Conservation (phyloP, 345 rosid genomes). For the Microthlaspi erraticum region DNA sequence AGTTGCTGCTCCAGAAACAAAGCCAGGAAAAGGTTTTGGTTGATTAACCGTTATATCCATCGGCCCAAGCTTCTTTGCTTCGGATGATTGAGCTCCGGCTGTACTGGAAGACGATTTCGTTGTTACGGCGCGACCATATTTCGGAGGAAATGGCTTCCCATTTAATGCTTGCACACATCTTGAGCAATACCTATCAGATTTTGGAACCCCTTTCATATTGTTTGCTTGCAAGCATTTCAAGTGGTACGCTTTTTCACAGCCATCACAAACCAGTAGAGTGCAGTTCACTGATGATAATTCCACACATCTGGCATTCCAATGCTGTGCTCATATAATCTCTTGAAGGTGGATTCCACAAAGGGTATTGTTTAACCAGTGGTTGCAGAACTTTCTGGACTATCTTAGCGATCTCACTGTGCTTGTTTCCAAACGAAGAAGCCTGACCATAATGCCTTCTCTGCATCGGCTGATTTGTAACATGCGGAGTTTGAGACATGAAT, state of each 20-base stretch:
- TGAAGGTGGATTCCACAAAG: slow-evolving; percentile 93
- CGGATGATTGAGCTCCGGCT: slow-evolving; percentile 53
- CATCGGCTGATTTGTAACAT: slow-evolving; percentile 61
- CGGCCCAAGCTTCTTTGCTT: slow-evolving; percentile 59
- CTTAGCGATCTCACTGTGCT: slow-evolving; percentile 74
- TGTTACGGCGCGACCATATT: slow-evolving; percentile 79
- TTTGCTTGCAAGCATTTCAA: slow-evolving; percentile 70
- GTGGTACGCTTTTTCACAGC: slow-evolving; percentile 94
- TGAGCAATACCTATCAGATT: slow-evolving; percentile 92
- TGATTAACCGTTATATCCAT: slow-evolving; percentile 53
- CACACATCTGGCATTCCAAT: slow-evolving; percentile 74
- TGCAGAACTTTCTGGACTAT: slow-evolving; percentile 70
- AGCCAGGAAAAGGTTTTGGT: slow-evolving; percentile 50
- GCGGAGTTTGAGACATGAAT: slow-evolving; percentile 56
- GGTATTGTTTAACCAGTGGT: slow-evolving; percentile 62
- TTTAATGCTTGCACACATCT: slow-evolving; percentile 67
- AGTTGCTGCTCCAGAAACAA: slow-evolving; percentile 40
- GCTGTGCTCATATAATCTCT: slow-evolving; percentile 87
- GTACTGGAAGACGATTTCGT: slow-evolving; percentile 55
- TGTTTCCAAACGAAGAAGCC: slow-evolving; percentile 49
- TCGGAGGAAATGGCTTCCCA: slow-evolving; percentile 90
- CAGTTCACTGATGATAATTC: slow-evolving; percentile 67
- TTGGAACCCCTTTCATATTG: slow-evolving; percentile 72
- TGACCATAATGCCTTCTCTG: slow-evolving; percentile 55
- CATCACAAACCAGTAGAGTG: slow-evolving; percentile 79